These are phyloP conservation scores for Hypoxylon sp. DNA, from an alignment of 2,329 filamentous ascomycete genomes.

Conservation along the genomic window DNA sequence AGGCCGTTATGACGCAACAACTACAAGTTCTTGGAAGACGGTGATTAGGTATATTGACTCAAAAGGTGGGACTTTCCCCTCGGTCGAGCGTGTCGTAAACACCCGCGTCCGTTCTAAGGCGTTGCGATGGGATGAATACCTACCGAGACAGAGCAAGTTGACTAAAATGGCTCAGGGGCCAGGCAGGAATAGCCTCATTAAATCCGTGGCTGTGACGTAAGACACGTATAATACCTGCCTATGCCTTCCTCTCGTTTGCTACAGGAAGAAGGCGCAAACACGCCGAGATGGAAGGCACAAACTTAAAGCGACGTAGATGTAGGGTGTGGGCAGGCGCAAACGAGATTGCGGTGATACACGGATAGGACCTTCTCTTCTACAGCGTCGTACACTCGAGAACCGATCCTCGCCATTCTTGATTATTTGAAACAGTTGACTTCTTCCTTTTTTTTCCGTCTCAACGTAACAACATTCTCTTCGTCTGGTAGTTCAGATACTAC, in stretches of 20 bases:
- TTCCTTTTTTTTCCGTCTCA: not conserved
- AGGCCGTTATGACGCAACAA: too few species aligned
- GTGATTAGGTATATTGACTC: not conserved
- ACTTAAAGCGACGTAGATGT: not conserved
- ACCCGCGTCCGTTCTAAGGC: not conserved
- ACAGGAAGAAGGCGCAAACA: slow-evolving; percentile 11
- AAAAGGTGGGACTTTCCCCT: not conserved
- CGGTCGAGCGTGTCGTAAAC: not conserved
- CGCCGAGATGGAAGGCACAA: slow-evolving; percentile 9
- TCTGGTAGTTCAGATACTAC: not conserved
- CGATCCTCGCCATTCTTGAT: not conserved
- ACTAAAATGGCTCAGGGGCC: not conserved
- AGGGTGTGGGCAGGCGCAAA: slow-evolving; percentile 22
- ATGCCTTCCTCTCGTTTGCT: slow-evolving; percentile 1
- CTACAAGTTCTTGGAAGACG: not conserved
- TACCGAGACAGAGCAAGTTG: not conserved
- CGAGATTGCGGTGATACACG: slow-evolving; percentile 9
- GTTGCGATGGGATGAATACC: not conserved
- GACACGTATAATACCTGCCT: not conserved
- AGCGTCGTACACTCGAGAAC: slow-evolving; percentile 14
- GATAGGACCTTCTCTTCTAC: not conserved
- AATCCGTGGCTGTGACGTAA: not conserved
- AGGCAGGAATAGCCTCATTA: slow-evolving; percentile 17
- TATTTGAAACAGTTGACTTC: not conserved
- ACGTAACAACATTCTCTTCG: not conserved